phyloP scores from a whole-genome alignment of 768 basidiomycete species.

The Hemileccinum impolitum region DNA sequence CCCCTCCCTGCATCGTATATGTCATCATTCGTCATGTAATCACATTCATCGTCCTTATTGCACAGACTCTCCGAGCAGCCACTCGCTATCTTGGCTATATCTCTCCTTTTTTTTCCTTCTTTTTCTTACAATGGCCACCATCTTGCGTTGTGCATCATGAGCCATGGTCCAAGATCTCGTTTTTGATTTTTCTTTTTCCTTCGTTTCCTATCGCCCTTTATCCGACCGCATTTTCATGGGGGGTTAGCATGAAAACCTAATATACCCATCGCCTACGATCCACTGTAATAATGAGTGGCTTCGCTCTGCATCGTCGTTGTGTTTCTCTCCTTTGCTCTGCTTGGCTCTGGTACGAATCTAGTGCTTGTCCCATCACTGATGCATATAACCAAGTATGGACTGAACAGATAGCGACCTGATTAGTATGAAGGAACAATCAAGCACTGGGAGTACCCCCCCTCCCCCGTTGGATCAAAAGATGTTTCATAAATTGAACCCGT shows the following conservation, averaged over 20 bases:
- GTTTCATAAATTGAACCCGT: too few species aligned
- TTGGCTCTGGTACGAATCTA: background rate
- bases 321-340: background rate
- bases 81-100: constrained; percentile 23
- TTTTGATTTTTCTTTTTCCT: background rate
- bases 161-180: constrained; percentile 9
- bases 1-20: constrained; percentile 20
- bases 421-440: too few species aligned
- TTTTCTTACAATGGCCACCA: background rate
- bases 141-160: background rate
- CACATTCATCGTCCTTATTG: constrained; percentile 16
- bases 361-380: constrained; percentile 8
- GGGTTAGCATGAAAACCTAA: constrained; percentile 21
- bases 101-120: constrained; percentile 1
- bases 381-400: constrained; percentile 18
- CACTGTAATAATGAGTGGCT: constrained; percentile 17
- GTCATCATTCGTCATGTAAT: constrained; percentile 26
- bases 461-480: too few species aligned
- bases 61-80: constrained; percentile 24
- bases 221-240: constrained; percentile 5
- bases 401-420: constrained; percentile 1
- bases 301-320: background rate
- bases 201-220: background rate
- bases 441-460: too few species aligned
- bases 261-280: constrained; percentile 25